Base-by-base conservation (phyloP, 306 rosid genomes). In the Lagenaria siceraria region DNA sequence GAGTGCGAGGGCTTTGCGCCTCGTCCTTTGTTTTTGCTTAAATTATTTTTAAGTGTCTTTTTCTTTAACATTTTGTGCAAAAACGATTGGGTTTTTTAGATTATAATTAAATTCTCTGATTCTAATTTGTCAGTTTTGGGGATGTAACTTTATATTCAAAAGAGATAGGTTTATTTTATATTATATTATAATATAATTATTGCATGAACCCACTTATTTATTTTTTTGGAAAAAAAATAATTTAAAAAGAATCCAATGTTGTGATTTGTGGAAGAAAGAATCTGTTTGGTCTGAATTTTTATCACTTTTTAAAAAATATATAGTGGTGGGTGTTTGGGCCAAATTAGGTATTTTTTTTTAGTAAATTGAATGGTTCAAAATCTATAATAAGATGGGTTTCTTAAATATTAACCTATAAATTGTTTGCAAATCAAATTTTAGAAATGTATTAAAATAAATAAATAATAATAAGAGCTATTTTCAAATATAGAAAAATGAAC, bases 1-100 rank as follows among this genome's bases (percentile, higher is more conserved):
- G 63, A 53, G 64, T 71, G 85, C 89, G 80, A 85, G 60, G 80
- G 70, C 98, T 71, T 73, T 78, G 88, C 92, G 92, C 96, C 93
- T 88, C 93, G 86, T 90, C 87, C 86, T 29, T 74, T 52, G 35
- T 69, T 33, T 8, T 69, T 24, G 8, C 11, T 24, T 58, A 10
- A 22, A 24, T 58, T 51, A 25, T 52, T 52, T 38, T 38, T 13
- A 13, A 46, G 5, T 74, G 29, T 69, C 75, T 22, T 69, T 69
- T 69, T 42, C 31, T 69, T 40, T 33, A 5, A 36, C 46, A n/a
- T 69, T 40, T 73, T 73, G n/a, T 40, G 52, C 52, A 10, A 5
- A 66, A 66, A 66, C 19, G 4, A 65, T 65, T 33, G 72, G 70
- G 35, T 10, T 2, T 12, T 62, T 14, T 14, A 6, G 4, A 31